A percentile compares a stretch with the other conserved stretches of the same genome.
Conservation (phyloP, 225 moss, liverwort and hornwort genomes). For the Physcomitrellopsis africana region DNA sequence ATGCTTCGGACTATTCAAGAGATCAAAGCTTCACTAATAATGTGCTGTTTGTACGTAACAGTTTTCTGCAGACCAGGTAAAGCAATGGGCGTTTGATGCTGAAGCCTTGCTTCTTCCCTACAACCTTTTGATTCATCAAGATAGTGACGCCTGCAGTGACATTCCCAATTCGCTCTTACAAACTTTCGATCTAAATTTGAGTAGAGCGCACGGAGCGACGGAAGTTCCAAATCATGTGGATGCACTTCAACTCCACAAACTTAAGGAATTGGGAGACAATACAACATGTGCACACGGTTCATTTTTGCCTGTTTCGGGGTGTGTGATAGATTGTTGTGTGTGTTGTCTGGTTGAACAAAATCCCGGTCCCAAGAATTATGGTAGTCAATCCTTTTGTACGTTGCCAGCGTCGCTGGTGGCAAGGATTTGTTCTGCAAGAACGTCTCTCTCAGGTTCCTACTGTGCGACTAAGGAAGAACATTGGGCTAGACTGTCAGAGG, state of each 20-base stretch:
- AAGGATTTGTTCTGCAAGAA: constrained; percentile 29
- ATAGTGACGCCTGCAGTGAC: constrained; percentile 23
- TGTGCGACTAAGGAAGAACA: constrained; percentile 41
- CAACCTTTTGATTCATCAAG: constrained; percentile 48
- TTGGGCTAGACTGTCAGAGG: constrained; percentile 32
- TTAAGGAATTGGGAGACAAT: constrained; percentile 21
- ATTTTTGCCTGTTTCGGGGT: constrained; percentile 25
- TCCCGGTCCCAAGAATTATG: constrained; percentile 26
- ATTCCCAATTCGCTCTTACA: constrained; percentile 20
- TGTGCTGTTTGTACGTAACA: constrained; percentile 14
- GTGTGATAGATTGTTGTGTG: constrained; percentile 43
- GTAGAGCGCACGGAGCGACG: constrained; percentile 17
- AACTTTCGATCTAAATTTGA: constrained; percentile 30
- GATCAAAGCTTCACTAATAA: constrained; percentile 7
- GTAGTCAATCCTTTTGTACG: constrained; percentile 26
- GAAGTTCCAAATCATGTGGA: constrained; percentile 10
- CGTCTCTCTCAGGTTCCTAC: constrained; percentile 21
- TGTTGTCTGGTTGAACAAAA: constrained; percentile 40
- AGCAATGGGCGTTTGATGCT: constrained; percentile 49
- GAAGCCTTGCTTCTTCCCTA: constrained; percentile 60
- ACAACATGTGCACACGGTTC: constrained; percentile 22
- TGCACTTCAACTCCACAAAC: constrained; percentile 12
- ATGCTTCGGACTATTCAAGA: constrained; percentile 7
- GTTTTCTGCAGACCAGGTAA: constrained; percentile 44
- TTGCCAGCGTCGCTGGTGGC: constrained; percentile 42